A percentile compares a stretch with the other conserved stretches of the same genome.
These are phyloP conservation scores for Didymella keratinophila DNA, from an alignment of 2,329 filamentous ascomycete genomes.

Conservation along the genomic window DNA sequence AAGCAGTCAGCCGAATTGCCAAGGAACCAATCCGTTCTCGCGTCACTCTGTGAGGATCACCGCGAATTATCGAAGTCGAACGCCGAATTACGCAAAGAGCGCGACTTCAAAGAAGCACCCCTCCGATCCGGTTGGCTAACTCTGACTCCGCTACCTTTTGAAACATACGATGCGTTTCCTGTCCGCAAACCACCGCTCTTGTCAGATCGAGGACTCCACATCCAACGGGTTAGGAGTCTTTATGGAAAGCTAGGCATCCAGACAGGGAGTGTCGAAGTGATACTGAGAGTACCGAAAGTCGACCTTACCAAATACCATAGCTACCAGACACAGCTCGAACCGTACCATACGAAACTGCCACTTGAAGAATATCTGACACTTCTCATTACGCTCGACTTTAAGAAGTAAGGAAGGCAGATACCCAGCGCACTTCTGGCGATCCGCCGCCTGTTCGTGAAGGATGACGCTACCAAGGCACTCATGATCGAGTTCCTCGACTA, in stretches of 20 bases:
- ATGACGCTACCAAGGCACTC: background rate
- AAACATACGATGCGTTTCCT: background rate
- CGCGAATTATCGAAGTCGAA: background rate
- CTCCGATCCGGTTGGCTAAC: background rate
- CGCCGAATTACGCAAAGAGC: background rate
- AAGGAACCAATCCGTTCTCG: background rate
- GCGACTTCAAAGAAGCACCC: background rate
- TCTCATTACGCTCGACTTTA: background rate
- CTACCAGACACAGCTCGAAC: background rate
- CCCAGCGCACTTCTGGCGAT: background rate
- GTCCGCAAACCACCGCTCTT: background rate
- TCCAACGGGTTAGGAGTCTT: background rate
- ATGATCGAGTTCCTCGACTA: background rate
- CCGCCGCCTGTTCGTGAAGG: background rate
- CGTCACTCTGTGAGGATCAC: background rate
- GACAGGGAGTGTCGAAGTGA: background rate
- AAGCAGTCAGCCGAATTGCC: background rate
- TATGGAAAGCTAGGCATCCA: background rate
- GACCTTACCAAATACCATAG: background rate
- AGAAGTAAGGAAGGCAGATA: background rate
- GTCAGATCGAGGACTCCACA: background rate
- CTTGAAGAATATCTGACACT: background rate
- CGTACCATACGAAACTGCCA: background rate
- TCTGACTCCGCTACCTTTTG: background rate
- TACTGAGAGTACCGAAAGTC: background rate